Percentiles rank a stretch among this genome's conserved stretches.
These are phyloP conservation scores for Nectriaceae sp. DNA, from an alignment of 2,329 filamentous ascomycete genomes.

Conservation along the genomic window DNA sequence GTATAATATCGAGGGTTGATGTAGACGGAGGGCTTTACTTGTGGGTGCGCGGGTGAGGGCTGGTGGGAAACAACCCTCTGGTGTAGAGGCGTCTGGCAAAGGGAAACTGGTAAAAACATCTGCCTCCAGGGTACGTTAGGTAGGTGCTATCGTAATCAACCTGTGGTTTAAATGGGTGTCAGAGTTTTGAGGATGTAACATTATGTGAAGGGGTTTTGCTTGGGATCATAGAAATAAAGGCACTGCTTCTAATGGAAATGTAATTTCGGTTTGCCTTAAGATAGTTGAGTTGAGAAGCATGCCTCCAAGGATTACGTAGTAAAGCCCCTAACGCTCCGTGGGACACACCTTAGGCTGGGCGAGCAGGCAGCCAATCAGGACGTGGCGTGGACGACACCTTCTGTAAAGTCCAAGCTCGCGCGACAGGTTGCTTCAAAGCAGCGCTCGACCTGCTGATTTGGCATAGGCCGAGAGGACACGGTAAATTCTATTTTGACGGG, in stretches of 20 bases:
- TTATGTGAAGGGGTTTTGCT: too few species aligned
- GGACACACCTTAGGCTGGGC: too few species aligned
- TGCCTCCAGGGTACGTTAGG: too few species aligned
- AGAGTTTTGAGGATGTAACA: too few species aligned
- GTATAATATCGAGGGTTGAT: not conserved
- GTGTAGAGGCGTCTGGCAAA: not conserved
- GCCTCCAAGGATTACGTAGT: too few species aligned
- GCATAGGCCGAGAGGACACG: constrained; percentile 15
- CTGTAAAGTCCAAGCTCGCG: constrained; percentile 24
- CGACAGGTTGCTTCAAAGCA: constrained; percentile 5
- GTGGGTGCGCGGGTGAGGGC: not conserved
- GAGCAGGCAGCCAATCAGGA: constrained; percentile 30
- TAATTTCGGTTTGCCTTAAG: too few species aligned
- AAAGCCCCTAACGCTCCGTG: too few species aligned
- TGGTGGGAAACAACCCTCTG: not conserved
- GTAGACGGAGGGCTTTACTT: not conserved
- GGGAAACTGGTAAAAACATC: not conserved
- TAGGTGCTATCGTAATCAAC: too few species aligned
- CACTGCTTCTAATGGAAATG: too few species aligned
- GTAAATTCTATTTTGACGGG: constrained; percentile 9
- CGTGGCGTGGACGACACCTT: constrained; percentile 28
- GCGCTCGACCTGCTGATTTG: constrained; percentile 9
- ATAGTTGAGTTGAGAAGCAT: too few species aligned
- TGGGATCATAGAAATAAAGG: too few species aligned
- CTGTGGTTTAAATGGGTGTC: too few species aligned